Evolutionary conservation across 306 rosid species (phyloP), one percentile per base, ranked within the genome.

Genomic region (Castanospermum australe): DNA sequence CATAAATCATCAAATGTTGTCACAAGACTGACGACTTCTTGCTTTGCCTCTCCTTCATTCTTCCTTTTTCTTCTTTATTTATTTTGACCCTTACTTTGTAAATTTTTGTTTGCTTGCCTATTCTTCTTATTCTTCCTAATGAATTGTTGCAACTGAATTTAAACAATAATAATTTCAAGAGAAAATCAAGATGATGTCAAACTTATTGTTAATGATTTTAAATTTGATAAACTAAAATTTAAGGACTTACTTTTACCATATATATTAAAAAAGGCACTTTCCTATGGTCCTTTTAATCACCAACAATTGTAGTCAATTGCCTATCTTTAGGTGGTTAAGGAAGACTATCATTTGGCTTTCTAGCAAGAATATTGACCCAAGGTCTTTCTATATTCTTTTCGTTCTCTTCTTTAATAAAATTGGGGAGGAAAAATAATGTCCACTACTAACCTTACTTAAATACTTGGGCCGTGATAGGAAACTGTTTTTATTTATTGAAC

Each of bases 341-440:
- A 70, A 74, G 42, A 84, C 47, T 33, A 67, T 55, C 51, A 62
- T 62, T 79, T 60, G 60, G 57, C 48, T 42, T 45, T 54, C 67
- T 54, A 24, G 32, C 54, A 80, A 75, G 15, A 80, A 38, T 65
- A 76, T 67, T 52, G 50, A 79, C 18, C 76, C 25, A 41, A 21
- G 56, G 61, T 25, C 63, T 45, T 38, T 14, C 41, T 6, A 44
- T 52, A 61, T 57, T 60, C 25, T 50, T 47, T 52, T 45, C 61
- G 50, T 71, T 64, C 3, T 64, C 11, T 28, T 33, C 75, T 56
- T 35, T 11, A 65, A 17, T 54, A 61, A 76, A 30, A 51, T 39
- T 22, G 44, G 4, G 20, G 24, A 51, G 32, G 42, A 51, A 45
- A 62, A 36, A 55, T 47, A 21, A 75, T 56, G 39, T 47, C 62